Conservation (phyloP, 768 basidiomycete genomes). For the Calocybe gangraenosa region DNA sequence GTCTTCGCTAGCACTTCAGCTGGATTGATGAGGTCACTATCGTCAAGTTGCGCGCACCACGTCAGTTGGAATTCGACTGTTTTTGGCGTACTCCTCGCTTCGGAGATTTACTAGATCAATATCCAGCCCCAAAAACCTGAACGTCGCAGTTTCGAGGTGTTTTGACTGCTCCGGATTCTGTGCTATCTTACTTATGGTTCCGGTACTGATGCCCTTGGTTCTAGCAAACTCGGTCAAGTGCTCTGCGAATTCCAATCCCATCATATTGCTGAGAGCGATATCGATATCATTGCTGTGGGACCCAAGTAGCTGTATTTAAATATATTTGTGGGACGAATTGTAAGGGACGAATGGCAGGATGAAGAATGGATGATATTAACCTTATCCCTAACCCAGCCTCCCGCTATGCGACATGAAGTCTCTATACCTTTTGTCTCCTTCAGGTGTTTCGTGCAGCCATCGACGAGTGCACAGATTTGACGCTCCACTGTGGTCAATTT, state of each 20-base stretch:
- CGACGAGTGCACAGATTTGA: slow-evolving; percentile 69
- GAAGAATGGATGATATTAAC: slow-evolving; percentile 34
- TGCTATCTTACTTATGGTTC: slow-evolving; percentile 76
- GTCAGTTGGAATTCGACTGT: slow-evolving; percentile 84
- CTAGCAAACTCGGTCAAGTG: slow-evolving; percentile 63
- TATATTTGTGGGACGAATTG: background rate
- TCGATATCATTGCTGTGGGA: slow-evolving; percentile 88
- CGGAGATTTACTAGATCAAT: slow-evolving; percentile 93
- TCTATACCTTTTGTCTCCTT: slow-evolving; percentile 46
- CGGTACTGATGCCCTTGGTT: slow-evolving; percentile 46
- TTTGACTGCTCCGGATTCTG: slow-evolving; percentile 97
- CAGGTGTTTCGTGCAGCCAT: slow-evolving; percentile 66
- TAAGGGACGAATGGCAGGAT: background rate
- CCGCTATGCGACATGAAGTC: slow-evolving; percentile 85
- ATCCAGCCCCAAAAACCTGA: slow-evolving; percentile 74
- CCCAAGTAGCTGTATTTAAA: slow-evolving; percentile 62
- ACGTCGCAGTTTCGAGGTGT: slow-evolving; percentile 92
- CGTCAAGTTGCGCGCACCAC: slow-evolving; percentile 51
- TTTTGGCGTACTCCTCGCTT: slow-evolving; percentile 84
- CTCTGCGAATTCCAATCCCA: slow-evolving; percentile 86
- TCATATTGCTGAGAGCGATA: slow-evolving; percentile 84
- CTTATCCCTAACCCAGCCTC: slow-evolving; percentile 99
- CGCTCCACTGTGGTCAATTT: slow-evolving; percentile 65
- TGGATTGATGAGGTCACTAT: background rate
- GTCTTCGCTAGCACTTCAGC: slow-evolving; percentile 38